Evolutionary conservation across 441 rosid genomes (phyloP).

Genomic region (Populus hybrid): DNA sequence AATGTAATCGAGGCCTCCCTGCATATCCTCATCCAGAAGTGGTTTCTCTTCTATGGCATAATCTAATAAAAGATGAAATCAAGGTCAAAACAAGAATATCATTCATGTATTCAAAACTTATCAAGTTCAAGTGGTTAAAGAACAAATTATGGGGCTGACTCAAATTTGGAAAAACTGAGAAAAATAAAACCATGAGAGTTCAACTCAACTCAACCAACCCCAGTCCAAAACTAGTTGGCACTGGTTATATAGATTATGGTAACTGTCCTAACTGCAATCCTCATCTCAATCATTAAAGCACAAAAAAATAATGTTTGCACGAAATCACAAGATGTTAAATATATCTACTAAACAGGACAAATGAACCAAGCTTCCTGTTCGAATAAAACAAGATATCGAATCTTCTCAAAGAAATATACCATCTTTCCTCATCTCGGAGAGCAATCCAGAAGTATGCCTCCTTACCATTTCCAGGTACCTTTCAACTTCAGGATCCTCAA

Average conservation of each 20-base stretch:
- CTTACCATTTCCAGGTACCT: slow-evolving; percentile 59
- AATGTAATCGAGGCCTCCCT: slow-evolving; percentile 77
- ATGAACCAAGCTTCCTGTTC: background rate
- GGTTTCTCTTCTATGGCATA: slow-evolving; percentile 88
- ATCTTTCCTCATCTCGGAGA: slow-evolving; percentile 75
- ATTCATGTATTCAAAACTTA: slow-evolving; percentile 9
- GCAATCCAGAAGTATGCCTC: slow-evolving; percentile 77
- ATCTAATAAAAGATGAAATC: slow-evolving; percentile 41
- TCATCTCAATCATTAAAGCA: background rate
- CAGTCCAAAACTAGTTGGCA: background rate
- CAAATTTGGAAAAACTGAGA: background rate
- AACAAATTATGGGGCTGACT: background rate
- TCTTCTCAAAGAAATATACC: slow-evolving; percentile 37
- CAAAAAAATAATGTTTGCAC: background rate
- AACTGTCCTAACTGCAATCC: background rate
- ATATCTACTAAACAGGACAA: background rate
- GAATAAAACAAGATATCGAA: background rate
- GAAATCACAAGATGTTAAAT: background rate
- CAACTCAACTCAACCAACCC: background rate
- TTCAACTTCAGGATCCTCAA: slow-evolving; percentile 72
- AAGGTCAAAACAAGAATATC: slow-evolving; percentile 22
- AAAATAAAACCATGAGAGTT: slow-evolving; percentile 34
- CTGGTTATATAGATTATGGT: background rate
- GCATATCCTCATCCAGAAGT: slow-evolving; percentile 64
- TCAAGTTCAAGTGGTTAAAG: background rate